Percentiles rank a stretch among this genome's conserved stretches.
phyloP scores from a whole-genome alignment of 768 basidiomycete species.

The Chlorophyllum brunneum region DNA sequence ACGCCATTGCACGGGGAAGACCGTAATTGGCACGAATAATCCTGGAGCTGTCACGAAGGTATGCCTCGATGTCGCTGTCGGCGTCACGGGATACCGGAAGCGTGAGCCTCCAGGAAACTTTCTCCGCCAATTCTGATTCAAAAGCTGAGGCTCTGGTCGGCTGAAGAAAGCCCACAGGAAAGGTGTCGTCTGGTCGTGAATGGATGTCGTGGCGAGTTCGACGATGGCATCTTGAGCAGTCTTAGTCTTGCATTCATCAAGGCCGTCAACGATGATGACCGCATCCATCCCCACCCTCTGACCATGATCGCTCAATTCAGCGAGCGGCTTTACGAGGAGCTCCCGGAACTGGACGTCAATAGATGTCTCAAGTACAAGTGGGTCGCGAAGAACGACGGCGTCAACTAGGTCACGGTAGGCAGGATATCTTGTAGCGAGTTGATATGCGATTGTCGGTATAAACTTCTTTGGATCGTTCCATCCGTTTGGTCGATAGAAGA shows the following conservation, averaged over 20 bases:
- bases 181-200: neutral
- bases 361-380: slow-evolving; percentile 8
- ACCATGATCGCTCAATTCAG: neutral
- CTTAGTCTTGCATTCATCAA: too few relatives aligned
- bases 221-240: too few relatives aligned
- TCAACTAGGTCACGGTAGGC: slow-evolving; percentile 5
- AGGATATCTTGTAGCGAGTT: slow-evolving; percentile 16
- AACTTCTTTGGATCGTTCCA: neutral
- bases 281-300: neutral
- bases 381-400: slow-evolving; percentile 3
- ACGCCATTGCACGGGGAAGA: neutral
- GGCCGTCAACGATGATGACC: slow-evolving; percentile 1
- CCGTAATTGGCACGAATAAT: slow-evolving; percentile 1
- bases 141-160: slow-evolving; percentile 20
- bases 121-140: neutral
- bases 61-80: slow-evolving; percentile 17
- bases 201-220: neutral
- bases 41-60: slow-evolving; percentile 13
- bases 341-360: neutral
- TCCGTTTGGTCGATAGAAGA: neutral
- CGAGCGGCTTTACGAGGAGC: neutral
- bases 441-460: slow-evolving; percentile 10
- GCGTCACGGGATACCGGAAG: slow-evolving; percentile 12
- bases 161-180: slow-evolving; percentile 20
- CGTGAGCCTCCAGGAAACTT: neutral